Percentiles rank a stretch among this genome's conserved stretches.
phyloP scores from a whole-genome alignment of 2,329 filamentous ascomycete genomes.

The Fusarium longipes region DNA sequence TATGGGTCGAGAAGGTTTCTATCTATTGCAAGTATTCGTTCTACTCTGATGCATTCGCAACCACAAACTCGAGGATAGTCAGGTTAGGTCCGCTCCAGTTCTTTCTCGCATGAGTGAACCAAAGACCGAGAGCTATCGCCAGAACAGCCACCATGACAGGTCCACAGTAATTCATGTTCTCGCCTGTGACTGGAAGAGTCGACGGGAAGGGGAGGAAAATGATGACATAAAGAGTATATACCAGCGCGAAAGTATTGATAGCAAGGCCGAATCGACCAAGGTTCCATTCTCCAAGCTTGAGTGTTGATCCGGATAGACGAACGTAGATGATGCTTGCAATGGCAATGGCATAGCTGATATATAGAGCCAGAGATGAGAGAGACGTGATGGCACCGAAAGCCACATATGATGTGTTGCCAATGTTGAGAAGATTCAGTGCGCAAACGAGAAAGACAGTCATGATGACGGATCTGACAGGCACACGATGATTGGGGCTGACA shows the following conservation, averaged over 20 bases:
- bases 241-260: slow-evolving; percentile 37
- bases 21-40: too few relatives aligned
- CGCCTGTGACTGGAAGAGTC: slow-evolving; percentile 35
- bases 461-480: slow-evolving; percentile 39
- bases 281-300: slow-evolving; percentile 45
- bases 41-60: slow-evolving; percentile 25
- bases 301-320: slow-evolving; percentile 9
- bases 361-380: slow-evolving; percentile 40
- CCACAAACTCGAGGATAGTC: slow-evolving; percentile 42
- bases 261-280: slow-evolving; percentile 33
- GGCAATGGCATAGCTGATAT: slow-evolving; percentile 44
- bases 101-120: slow-evolving; percentile 37
- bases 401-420: slow-evolving; percentile 42
- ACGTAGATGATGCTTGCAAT: slow-evolving; percentile 42
- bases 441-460: slow-evolving; percentile 44
- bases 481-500: slow-evolving; percentile 40
- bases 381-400: slow-evolving; percentile 44
- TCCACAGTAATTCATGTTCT: slow-evolving; percentile 44
- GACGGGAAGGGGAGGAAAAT: slow-evolving; percentile 45
- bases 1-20: too few relatives aligned
- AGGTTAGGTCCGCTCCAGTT: slow-evolving; percentile 41
- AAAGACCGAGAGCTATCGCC: slow-evolving; percentile 33
- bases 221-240: slow-evolving; percentile 43
- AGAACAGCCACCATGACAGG: slow-evolving; percentile 42
- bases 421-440: slow-evolving; percentile 43